A percentile compares a stretch with the other conserved stretches of the same genome.
These are phyloP conservation scores for Carex sylvatica DNA, from an alignment of 202 grass and related monocot genomes.

Conservation along the genomic window DNA sequence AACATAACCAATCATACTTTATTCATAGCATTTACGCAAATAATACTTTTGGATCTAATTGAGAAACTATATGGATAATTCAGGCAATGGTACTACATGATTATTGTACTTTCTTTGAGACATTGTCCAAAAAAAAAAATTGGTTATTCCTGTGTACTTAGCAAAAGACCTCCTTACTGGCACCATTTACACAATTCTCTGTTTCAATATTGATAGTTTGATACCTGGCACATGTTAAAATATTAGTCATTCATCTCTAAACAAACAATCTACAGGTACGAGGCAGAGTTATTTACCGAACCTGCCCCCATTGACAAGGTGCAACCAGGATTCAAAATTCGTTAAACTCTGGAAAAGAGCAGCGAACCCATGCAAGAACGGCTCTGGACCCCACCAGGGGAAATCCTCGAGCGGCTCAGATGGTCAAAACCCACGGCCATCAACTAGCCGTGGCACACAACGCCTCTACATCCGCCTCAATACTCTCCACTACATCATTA, in stretches of 20 bases:
- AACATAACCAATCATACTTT: background rate
- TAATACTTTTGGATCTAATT: background rate
- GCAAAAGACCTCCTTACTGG: background rate
- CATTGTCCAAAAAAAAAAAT: background rate
- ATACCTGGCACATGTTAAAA: background rate
- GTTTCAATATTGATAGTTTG: background rate
- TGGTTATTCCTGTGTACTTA: background rate
- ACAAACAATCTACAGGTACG: constrained; percentile 31
- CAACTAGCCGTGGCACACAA: constrained; percentile 81
- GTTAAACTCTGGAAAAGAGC: constrained; percentile 74
- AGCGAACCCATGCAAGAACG: constrained; percentile 46
- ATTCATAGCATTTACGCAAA: background rate
- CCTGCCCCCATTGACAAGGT: constrained; percentile 63
- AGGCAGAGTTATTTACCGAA: constrained; percentile 72
- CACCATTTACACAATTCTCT: background rate
- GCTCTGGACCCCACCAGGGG: constrained; percentile 13
- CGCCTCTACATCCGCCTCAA: constrained; percentile 92
- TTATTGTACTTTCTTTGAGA: background rate
- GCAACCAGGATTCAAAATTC: constrained; percentile 81
- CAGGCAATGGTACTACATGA: background rate
- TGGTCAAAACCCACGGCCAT: constrained; percentile 59
- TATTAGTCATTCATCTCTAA: background rate
- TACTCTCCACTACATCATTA: constrained; percentile 77
- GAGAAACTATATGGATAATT: background rate
- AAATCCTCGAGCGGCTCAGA: constrained; percentile 24